Evolutionary conservation across 345 rosid genomes (phyloP).

Genomic region (Anastatica hierochuntica): DNA sequence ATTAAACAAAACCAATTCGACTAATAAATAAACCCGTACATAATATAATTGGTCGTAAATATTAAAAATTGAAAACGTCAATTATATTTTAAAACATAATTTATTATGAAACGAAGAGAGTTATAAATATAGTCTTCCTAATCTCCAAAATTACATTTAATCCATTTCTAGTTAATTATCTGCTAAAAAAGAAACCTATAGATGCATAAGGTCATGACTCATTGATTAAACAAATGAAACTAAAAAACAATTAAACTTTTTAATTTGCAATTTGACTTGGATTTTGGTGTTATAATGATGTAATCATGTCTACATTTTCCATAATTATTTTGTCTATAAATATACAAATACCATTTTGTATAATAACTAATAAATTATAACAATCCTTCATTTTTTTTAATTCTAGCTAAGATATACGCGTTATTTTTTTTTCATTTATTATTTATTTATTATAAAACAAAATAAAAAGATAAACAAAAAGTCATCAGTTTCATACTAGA

Average conservation of each 20-base stretch:
- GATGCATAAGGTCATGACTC: not conserved
- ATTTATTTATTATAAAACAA: not conserved
- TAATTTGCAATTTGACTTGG: not conserved
- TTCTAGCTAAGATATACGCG: slow-evolving; percentile 4
- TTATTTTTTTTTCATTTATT: not conserved
- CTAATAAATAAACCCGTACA: too few relatives aligned
- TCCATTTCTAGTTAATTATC: slow-evolving; percentile 4
- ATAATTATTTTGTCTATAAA: not conserved
- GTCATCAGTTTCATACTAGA: too few relatives aligned
- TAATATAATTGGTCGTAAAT: too few relatives aligned
- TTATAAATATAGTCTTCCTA: too few relatives aligned
- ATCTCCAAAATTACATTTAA: slow-evolving; percentile 13
- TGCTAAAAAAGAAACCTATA: not conserved
- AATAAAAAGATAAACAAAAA: not conserved
- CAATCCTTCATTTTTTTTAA: not conserved
- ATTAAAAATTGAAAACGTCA: too few relatives aligned
- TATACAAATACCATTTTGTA: not conserved
- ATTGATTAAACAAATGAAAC: not conserved
- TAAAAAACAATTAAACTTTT: not conserved
- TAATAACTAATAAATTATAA: too few relatives aligned
- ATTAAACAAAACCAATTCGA: too few relatives aligned
- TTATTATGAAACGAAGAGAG: too few relatives aligned
- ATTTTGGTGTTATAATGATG: slow-evolving; percentile 7
- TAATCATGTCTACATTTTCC: not conserved
- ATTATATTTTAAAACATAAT: too few relatives aligned